phyloP scores from a whole-genome alignment of 192 early-diverging fungal genomes.

The Linnemannia elongata region DNA sequence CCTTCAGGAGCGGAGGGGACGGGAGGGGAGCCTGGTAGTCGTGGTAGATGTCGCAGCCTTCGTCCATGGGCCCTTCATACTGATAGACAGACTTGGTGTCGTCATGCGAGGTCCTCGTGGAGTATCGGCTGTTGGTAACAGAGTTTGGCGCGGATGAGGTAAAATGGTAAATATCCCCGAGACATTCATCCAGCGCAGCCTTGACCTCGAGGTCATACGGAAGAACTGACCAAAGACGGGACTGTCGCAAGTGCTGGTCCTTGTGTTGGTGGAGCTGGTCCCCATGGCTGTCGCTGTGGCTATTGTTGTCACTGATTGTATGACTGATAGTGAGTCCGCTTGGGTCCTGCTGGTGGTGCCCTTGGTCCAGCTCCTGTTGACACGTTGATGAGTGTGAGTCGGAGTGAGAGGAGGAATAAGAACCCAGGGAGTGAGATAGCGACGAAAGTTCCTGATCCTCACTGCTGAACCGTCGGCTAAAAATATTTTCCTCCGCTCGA shows the following conservation, averaged over 20 bases:
- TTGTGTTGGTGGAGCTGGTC: background rate
- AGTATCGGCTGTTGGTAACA: background rate
- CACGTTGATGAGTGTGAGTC: background rate
- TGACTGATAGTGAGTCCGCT: background rate
- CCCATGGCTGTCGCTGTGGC: background rate
- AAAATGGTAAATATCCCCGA: background rate
- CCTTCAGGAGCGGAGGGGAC: background rate
- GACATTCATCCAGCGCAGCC: slow-evolving; percentile 6
- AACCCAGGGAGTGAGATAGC: background rate
- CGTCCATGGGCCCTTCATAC: too few species aligned
- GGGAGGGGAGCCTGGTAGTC: background rate
- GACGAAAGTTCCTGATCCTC: background rate
- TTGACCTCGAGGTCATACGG: background rate
- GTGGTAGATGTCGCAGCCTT: background rate
- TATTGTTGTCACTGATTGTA: background rate
- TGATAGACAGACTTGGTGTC: background rate
- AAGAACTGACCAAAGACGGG: background rate
- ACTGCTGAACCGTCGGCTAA: background rate
- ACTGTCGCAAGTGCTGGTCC: background rate
- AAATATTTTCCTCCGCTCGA: slow-evolving; percentile 4
- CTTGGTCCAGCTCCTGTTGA: background rate
- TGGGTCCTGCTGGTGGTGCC: background rate
- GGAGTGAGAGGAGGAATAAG: background rate
- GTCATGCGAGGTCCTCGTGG: background rate
- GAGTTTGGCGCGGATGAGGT: background rate